Conservation (phyloP, 2,329 filamentous ascomycete species). For the Xylariaceae sp. region DNA sequence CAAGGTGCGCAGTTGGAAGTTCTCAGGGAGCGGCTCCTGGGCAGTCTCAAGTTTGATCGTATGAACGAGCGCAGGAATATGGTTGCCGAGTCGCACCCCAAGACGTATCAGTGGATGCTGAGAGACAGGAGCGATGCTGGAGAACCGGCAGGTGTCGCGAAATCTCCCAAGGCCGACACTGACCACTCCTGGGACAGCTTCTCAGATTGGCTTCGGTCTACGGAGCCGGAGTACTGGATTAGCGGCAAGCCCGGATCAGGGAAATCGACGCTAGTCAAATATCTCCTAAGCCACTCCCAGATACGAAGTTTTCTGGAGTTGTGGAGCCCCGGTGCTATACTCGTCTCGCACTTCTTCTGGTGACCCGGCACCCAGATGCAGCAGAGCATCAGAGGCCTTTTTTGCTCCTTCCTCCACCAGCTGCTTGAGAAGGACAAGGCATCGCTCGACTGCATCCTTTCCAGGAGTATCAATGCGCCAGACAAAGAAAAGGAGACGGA, state of each 20-base stretch:
- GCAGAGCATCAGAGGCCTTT: not conserved
- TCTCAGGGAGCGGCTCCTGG: not conserved
- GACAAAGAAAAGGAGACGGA: not conserved
- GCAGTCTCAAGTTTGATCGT: not conserved
- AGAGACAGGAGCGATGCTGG: too few species aligned
- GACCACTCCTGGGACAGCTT: not conserved
- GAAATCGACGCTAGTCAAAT: not conserved
- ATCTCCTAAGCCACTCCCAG: not conserved
- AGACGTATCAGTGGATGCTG: not conserved
- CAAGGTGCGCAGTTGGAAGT: not conserved
- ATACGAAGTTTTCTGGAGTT: not conserved
- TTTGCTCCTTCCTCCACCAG: not conserved
- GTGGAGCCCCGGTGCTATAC: not conserved
- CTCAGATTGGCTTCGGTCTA: not conserved
- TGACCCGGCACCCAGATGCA: not conserved
- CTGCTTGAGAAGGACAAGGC: not conserved
- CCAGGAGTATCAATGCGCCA: too few species aligned
- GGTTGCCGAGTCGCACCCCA: not conserved
- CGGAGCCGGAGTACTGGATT: not conserved
- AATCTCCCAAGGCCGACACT: not conserved
- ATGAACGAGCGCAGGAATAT: not conserved
- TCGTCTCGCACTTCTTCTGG: not conserved
- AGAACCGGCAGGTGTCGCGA: not conserved
- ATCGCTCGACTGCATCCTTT: not conserved
- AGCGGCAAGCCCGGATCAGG: not conserved